Percentiles rank a stretch among this genome's conserved stretches.
phyloP scores from a whole-genome alignment of 345 rosid species.

The Euclidium syriacum region DNA sequence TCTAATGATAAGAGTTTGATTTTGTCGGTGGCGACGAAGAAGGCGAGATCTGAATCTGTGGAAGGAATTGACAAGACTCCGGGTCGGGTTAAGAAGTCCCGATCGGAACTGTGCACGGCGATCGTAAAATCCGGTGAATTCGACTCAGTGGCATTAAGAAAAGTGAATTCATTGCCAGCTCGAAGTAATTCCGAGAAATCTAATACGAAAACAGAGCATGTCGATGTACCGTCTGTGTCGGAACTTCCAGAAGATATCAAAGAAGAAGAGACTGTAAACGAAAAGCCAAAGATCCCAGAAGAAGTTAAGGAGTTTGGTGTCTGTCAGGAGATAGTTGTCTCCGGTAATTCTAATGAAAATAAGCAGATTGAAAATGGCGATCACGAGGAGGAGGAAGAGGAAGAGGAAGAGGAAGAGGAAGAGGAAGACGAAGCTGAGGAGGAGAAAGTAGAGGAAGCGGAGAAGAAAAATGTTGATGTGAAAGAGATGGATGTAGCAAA shows the following conservation, averaged over 20 bases:
- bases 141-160: conserved; percentile 30
- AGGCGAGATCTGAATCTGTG: conserved; percentile 41
- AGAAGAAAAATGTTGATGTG: conserved; percentile 41
- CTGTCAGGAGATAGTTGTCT: conserved; percentile 45
- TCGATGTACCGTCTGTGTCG: conserved; percentile 21
- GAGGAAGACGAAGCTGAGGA: conserved; percentile 30
- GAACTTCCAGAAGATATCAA: conserved; percentile 25
- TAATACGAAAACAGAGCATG: conserved; percentile 32
- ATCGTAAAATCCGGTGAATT: conserved; percentile 27
- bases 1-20: conserved; percentile 30
- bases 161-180: conserved; percentile 33
- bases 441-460: conserved; percentile 29
- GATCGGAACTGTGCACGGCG: conserved; percentile 26
- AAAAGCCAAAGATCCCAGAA: conserved; percentile 35
- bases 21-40: conserved; percentile 34
- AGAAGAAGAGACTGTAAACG: conserved; percentile 24
- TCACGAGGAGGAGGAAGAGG: no score
- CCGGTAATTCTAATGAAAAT: conserved; percentile 22
- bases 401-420: conserved; percentile 30
- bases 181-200: conserved; percentile 17
- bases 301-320: conserved; percentile 45
- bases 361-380: conserved; percentile 31
- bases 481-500: conserved; percentile 46
- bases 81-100: conserved; percentile 36
- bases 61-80: conserved; percentile 41